Evolutionary conservation across 2,329 filamentous ascomycete genomes (phyloP), one percentile per base, ranked within the genome.

Genomic region (Trichoderma sp.): DNA sequence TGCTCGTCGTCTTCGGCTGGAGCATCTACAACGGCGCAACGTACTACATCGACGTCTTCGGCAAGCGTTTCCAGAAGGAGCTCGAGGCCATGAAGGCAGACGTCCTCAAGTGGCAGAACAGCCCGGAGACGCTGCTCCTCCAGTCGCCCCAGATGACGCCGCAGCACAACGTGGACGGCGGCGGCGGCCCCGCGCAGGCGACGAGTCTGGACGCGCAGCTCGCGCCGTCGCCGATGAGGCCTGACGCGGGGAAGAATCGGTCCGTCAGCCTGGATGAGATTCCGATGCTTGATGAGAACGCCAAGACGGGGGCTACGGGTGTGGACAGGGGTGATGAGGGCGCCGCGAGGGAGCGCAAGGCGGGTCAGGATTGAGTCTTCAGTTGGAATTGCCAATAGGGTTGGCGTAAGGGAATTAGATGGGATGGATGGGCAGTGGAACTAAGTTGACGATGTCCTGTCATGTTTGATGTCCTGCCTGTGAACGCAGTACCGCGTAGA

Each of bases 1-100:
- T 99, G 52, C 82, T 89, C 63, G 79, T 86, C 2, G 88, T 99
- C n/a, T 98, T 99, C 74, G 83, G 87, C 50, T 97, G 93, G 93
- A 96, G 92, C 71, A 90, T 97, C 64, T 96, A 97, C 80, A 99
- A 99, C 71, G 95, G 95, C 39, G 92, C 95, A 19, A 98, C 93
- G 0, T 99, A 91, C 77, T 99, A 99, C 78, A 98, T 99, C 73
- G 95, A 99, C 72, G 92, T 98, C 1, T 99, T 98, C 75, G 95
- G 96, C 62, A 96, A 91, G 72, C 88, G 93, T 2, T 98, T 99
- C 82, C 92, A 99, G 81, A 97, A 94, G 74, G 95, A 99, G 77
- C 83, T 99, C 14, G 93, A 99, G 75, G 85, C 89, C 60, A 85
- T 99, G 79, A 93, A 90, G 78, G 87, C 87, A 63, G 95, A 99